Evolutionary conservation across 169 alveolate species (phyloP).

Genomic region (Condylostoma magnum): DNA sequence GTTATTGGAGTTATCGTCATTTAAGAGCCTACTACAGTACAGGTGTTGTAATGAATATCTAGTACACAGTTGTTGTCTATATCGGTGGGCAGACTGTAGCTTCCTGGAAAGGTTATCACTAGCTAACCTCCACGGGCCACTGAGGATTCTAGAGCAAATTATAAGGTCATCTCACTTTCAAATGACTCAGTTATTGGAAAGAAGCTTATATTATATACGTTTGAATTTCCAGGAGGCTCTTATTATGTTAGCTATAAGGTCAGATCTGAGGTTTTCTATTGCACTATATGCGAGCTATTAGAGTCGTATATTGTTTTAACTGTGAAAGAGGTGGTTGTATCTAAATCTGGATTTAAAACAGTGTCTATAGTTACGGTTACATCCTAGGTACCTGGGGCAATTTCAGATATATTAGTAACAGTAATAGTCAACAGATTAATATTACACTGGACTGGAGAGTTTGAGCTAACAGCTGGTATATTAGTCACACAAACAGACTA

Average conservation of each 20-base stretch:
- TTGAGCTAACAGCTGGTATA: neutral
- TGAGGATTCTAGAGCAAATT: conserved; percentile 11
- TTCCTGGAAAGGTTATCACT: neutral
- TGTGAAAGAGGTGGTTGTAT: neutral
- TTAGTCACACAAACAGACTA: neutral
- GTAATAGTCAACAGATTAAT: neutral
- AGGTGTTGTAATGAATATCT: neutral
- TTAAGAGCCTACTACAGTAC: neutral
- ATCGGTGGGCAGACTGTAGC: neutral
- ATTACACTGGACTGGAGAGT: neutral
- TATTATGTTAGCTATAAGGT: neutral
- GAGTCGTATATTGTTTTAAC: neutral
- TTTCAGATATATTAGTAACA: neutral
- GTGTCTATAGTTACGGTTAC: neutral
- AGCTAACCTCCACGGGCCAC: conserved; percentile 13
- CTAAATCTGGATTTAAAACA: neutral
- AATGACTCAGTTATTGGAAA: neutral
- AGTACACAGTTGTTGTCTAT: conserved; percentile 5
- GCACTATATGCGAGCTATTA: neutral
- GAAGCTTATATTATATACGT: neutral
- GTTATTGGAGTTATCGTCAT: neutral
- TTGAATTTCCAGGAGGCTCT: neutral
- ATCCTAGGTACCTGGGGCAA: neutral
- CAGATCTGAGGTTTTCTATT: neutral
- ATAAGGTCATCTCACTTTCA: neutral